Evolutionary conservation across 352 stramenopile species (phyloP).

Genomic region (Pythium volutum): DNA sequence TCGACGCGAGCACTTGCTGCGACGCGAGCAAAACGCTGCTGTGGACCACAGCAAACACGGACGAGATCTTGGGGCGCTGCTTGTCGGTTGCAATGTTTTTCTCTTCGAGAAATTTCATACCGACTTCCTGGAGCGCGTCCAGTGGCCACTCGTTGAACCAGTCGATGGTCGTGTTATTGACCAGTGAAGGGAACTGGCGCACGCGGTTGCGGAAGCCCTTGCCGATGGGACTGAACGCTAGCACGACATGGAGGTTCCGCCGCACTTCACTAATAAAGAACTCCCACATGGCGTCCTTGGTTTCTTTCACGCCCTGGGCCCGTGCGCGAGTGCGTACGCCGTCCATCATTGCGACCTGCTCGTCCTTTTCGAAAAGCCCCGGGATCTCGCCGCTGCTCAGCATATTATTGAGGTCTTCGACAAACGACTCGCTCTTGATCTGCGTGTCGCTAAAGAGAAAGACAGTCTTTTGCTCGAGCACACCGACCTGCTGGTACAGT

Average conservation of each 20-base stretch:
- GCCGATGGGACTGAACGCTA: constrained; percentile 91
- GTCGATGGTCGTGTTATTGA: constrained; percentile 94
- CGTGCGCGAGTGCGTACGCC: constrained; percentile 66
- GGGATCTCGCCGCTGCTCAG: constrained; percentile 90
- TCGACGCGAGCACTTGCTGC: constrained; percentile 76
- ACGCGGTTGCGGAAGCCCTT: constrained; percentile 82
- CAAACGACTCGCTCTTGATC: constrained; percentile 92
- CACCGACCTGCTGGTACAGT: constrained; percentile 74
- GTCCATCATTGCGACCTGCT: constrained; percentile 85
- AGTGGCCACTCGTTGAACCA: constrained; percentile 93
- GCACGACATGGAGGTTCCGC: constrained; percentile 90
- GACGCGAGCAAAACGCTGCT: constrained; percentile 83
- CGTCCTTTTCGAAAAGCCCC: constrained; percentile 91
- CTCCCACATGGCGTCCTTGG: constrained; percentile 87
- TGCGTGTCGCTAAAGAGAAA: constrained; percentile 95
- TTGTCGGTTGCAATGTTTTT: constrained; percentile 72
- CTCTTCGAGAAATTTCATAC: constrained; percentile 91
- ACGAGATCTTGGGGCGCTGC: constrained; percentile 79
- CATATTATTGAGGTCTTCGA: constrained; percentile 94
- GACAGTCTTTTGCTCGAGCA: constrained; percentile 82
- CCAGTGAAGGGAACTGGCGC: constrained; percentile 90
- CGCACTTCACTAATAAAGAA: constrained; percentile 93
- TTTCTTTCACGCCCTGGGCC: constrained; percentile 80
- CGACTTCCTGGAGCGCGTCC: constrained; percentile 91
- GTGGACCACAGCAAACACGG: constrained; percentile 89